A percentile compares a stretch with the other conserved stretches of the same genome.
phyloP scores from a whole-genome alignment of 306 rosid genomes.

The Corylus heterophylla region DNA sequence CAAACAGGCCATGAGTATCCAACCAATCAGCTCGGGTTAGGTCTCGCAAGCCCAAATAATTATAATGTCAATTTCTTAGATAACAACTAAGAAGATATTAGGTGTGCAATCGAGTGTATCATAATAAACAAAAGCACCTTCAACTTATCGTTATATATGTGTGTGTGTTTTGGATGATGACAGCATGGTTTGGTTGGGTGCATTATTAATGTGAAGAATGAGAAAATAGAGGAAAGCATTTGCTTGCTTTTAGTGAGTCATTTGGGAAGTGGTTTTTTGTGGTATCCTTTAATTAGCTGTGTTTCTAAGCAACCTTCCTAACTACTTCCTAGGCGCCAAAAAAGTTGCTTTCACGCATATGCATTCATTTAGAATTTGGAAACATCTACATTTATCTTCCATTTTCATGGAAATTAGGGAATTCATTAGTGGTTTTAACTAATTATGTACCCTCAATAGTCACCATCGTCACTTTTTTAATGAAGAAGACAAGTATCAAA shows the following conservation, averaged over 20 bases:
- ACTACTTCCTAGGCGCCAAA: not conserved
- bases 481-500: not conserved
- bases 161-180: not conserved
- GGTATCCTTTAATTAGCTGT: not conserved
- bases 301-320: not conserved
- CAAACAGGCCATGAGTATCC: no score
- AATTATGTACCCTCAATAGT: not conserved
- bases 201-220: no score
- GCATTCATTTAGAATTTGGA: not conserved
- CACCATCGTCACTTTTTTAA: not conserved
- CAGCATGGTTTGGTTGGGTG: not conserved
- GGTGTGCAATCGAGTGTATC: no score
- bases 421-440: not conserved
- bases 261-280: not conserved
- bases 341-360: not conserved
- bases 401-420: not conserved
- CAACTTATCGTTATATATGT: not conserved
- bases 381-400: not conserved
- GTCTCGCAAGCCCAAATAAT: no score
- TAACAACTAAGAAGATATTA: no score
- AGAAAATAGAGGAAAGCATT: no score
- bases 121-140: not conserved
- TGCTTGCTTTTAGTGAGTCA: not conserved
- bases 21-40: no score
- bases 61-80: no score